phyloP scores from a whole-genome alignment of 129 eudicot species.

The Lactuca sativa region DNA sequence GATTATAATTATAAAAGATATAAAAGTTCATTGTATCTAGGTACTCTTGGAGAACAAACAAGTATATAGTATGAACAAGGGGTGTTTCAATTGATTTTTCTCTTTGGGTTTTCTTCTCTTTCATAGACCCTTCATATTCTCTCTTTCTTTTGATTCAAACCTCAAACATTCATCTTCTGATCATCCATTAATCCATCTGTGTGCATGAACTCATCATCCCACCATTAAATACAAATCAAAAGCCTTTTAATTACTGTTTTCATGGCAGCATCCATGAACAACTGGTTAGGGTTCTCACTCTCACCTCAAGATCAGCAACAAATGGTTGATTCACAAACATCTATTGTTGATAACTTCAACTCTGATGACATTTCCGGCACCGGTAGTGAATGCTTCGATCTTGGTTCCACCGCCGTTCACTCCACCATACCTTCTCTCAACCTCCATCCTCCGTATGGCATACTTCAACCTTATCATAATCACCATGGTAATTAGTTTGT shows the following conservation, averaged over 20 bases:
- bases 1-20: background rate
- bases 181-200: constrained; percentile 23
- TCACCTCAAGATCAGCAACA: constrained; percentile 56
- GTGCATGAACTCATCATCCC: constrained; percentile 33
- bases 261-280: constrained; percentile 59
- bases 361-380: constrained; percentile 48
- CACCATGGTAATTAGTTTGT: constrained; percentile 50
- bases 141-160: constrained; percentile 26
- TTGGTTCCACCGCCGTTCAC: constrained; percentile 30
- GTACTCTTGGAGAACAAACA: constrained; percentile 23
- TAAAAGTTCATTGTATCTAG: constrained; percentile 29
- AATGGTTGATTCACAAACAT: constrained; percentile 30
- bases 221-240: constrained; percentile 24
- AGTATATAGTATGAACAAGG: constrained; percentile 40
- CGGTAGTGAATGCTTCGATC: constrained; percentile 51
- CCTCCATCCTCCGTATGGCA: constrained; percentile 57
- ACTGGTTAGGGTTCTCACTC: constrained; percentile 88
- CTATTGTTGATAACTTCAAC: constrained; percentile 44
- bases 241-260: background rate
- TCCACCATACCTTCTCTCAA: constrained; percentile 60
- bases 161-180: constrained; percentile 24
- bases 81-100: constrained; percentile 31
- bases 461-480: constrained; percentile 51
- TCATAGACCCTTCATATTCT: constrained; percentile 31
- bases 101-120: constrained; percentile 32